These are phyloP conservation scores for Dactylorhiza incarnata DNA, from an alignment of 106 monocot species.

Conservation along the genomic window DNA sequence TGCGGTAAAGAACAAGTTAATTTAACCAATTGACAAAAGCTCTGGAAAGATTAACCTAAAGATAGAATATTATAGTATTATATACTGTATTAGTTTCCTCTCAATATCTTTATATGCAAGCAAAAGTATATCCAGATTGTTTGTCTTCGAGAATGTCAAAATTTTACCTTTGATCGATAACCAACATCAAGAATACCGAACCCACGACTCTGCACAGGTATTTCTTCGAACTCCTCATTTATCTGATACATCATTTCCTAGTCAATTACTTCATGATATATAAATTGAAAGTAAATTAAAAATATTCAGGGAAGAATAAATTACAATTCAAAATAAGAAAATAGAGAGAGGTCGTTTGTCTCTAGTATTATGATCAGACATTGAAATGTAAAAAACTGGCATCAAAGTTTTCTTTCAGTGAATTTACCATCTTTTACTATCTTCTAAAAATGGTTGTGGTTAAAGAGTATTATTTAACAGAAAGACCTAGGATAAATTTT, in stretches of 20 bases:
- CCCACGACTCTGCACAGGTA: constrained; percentile 82
- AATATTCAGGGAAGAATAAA: background rate
- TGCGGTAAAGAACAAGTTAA: background rate
- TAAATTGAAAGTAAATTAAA: background rate
- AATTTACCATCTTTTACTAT: background rate
- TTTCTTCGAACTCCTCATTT: constrained; percentile 85
- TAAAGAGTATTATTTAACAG: background rate
- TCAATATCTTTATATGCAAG: background rate
- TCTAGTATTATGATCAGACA: background rate
- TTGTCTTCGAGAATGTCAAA: background rate
- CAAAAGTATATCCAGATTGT: background rate
- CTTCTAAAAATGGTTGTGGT: background rate
- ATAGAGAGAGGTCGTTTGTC: background rate
- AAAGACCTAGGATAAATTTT: background rate
- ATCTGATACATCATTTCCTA: constrained; percentile 28
- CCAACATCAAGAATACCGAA: constrained; percentile 90
- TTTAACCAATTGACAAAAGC: background rate
- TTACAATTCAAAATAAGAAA: too few species aligned
- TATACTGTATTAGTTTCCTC: background rate
- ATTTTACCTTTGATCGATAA: constrained; percentile 67
- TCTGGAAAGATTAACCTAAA: background rate
- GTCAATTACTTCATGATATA: background rate
- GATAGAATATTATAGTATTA: background rate
- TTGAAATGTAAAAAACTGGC: background rate
- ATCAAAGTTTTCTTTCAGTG: background rate